Evolutionary conservation across 768 basidiomycete species (phyloP).

Genomic region (Tephrocybe rancida): DNA sequence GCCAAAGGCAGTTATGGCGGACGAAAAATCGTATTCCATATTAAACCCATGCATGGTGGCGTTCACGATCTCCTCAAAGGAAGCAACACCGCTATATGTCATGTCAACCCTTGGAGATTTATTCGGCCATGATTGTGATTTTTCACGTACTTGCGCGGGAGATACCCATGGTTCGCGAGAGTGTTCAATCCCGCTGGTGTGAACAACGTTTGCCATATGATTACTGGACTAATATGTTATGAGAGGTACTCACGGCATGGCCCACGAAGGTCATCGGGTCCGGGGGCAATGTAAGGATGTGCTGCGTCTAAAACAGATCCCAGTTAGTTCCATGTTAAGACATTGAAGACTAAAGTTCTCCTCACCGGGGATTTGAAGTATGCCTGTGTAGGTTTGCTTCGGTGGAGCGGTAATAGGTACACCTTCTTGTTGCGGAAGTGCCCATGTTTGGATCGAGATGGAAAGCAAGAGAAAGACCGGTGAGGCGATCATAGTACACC

Average conservation of each 20-base stretch:
- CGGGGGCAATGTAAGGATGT: conserved; percentile 12
- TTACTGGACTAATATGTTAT: not conserved
- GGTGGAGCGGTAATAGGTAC: not conserved
- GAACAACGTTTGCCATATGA: not conserved
- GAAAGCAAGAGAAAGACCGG: not conserved
- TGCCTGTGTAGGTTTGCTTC: not conserved
- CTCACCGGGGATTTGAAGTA: not conserved
- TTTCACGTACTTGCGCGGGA: conserved; percentile 14
- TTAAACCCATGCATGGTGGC: conserved; percentile 8
- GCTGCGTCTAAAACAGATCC: conserved; percentile 10
- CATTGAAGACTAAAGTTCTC: too few relatives aligned
- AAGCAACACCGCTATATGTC: conserved; percentile 12
- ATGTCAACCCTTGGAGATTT: not conserved
- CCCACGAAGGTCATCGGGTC: conserved; percentile 10
- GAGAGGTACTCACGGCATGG: conserved; percentile 14
- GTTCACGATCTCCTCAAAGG: conserved; percentile 14
- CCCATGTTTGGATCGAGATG: not conserved
- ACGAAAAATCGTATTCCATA: conserved; percentile 17
- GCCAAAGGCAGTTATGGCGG: conserved; percentile 14
- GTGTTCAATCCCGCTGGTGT: conserved; percentile 17
- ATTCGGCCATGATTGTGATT: not conserved
- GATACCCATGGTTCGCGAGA: conserved; percentile 18
- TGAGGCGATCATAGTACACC: not conserved
- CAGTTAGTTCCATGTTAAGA: too few relatives aligned
- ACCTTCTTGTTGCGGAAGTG: not conserved